phyloP scores from a whole-genome alignment of 768 basidiomycete species.

The Boletus vinaceobasis region DNA sequence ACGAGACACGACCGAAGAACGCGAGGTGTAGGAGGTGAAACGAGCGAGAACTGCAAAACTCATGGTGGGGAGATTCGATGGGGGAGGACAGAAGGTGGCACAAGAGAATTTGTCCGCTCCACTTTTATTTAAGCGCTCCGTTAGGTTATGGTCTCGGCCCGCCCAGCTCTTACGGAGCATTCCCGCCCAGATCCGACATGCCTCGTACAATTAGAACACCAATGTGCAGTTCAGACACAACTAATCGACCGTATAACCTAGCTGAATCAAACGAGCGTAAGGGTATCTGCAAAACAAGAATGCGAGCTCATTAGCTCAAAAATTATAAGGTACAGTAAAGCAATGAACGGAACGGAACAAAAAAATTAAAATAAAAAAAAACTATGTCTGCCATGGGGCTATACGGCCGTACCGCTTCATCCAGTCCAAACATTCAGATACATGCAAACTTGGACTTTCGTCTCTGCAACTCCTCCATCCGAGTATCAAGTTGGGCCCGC shows the following conservation, averaged over 20 bases:
- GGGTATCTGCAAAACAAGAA: conserved; percentile 31
- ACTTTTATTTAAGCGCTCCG: conserved; percentile 22
- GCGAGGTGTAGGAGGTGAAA: conserved; percentile 16
- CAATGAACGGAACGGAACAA: conserved; percentile 12
- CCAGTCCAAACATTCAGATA: conserved; percentile 46
- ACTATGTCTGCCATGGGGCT: background rate
- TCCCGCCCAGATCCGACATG: conserved; percentile 15
- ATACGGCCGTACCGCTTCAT: background rate
- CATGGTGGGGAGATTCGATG: conserved; percentile 25
- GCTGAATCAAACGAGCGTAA: conserved; percentile 17
- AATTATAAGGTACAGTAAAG: conserved; percentile 28
- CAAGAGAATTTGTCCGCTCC: conserved; percentile 14
- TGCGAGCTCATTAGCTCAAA: conserved; percentile 22
- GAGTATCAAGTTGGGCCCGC: conserved; percentile 79
- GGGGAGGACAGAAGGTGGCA: conserved; percentile 12
- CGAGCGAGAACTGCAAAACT: conserved; percentile 24
- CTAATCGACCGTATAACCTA: conserved; percentile 36
- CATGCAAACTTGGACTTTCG: conserved; percentile 93
- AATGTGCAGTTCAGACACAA: conserved; percentile 19
- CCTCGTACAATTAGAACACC: conserved; percentile 27
- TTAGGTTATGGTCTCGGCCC: conserved; percentile 8
- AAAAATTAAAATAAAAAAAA: conserved; percentile 4
- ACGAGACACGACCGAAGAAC: conserved; percentile 13
- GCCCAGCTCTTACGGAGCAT: conserved; percentile 1
- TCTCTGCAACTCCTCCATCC: conserved; percentile 80